Base-by-base conservation (phyloP, 2,329 filamentous ascomycete species). In the Samsoniella hepiali region DNA sequence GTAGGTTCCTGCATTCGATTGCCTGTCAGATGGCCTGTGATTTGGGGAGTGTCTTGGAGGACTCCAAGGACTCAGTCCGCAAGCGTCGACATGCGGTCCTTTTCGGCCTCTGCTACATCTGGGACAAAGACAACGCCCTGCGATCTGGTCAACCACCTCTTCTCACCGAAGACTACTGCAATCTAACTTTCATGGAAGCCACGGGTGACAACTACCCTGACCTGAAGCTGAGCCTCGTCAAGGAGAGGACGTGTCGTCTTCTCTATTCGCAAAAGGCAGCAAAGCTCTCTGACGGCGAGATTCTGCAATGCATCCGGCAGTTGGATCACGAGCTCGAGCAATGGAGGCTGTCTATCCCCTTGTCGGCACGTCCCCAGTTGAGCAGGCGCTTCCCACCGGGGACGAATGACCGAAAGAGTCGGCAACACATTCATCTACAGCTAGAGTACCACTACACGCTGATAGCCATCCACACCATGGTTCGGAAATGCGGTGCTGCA, bases 81-180 rank as follows among this genome's bases (percentile, higher is more conserved):
- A 50, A 31, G 5, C 36, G 13, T 13, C 44, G n/a, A 1, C 68
- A 69, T 17, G 61, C 68, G 6, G 58, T 38, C 1, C 56, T 73
- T 1, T 72, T 73, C 61, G 72, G 70, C 70, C 44, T 72, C 2
- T 71, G 67, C 56, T 73, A 73, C 45, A 53, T 67, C 3, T 34
- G 67, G 1, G 72, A 74, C 58, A 73, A 73, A 53, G 68, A 73
- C 4, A 58, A 68, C 7, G 61, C 69, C 1, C 63, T 73, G 1
- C 67, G 68, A 3, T 65, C 65, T 1, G 70, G 70, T 3, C 58
- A 64, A 2, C 69, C 68, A 1, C 71, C 72, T 0, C 22, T 69
- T 0, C 62, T 73, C 3, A 70, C 73, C 1, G 80, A 83, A 58
- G 79, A 82, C 6, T 78, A 81, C 60, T 84, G 81, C 66, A 81